These are phyloP conservation scores for Rhizophora apiculata DNA, from an alignment of 345 rosid species.

Conservation along the genomic window DNA sequence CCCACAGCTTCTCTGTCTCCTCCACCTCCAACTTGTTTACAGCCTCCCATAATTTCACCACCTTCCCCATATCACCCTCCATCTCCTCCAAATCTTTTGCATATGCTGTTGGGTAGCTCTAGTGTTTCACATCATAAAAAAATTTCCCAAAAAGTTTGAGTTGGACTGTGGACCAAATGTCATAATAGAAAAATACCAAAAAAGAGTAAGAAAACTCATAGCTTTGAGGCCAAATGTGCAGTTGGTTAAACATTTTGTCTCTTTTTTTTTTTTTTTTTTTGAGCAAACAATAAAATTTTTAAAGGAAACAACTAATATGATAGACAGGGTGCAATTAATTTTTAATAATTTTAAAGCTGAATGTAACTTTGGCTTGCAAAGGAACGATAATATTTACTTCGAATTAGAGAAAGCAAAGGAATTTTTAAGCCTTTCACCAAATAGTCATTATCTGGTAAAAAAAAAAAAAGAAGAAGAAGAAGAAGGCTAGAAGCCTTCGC, in stretches of 20 bases:
- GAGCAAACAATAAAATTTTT: too few relatives aligned
- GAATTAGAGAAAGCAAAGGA: not conserved
- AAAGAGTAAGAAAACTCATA: too few relatives aligned
- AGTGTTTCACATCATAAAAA: conserved; percentile 18
- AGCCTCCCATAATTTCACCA: conserved; percentile 43
- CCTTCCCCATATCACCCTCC: conserved; percentile 42
- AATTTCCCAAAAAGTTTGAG: not conserved
- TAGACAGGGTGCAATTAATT: too few relatives aligned
- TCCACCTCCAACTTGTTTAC: conserved; percentile 48
- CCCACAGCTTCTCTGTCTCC: conserved; percentile 59
- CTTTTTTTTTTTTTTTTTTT: too few relatives aligned
- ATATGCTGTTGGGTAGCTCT: conserved; percentile 80
- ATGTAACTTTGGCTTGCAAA: too few relatives aligned
- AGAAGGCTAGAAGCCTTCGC: not conserved
- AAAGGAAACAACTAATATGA: too few relatives aligned
- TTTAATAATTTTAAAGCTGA: too few relatives aligned
- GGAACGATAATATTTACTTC: too few relatives aligned
- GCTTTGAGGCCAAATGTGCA: too few relatives aligned
- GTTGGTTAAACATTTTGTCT: too few relatives aligned
- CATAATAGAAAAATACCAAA: not conserved
- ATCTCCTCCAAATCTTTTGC: conserved; percentile 62
- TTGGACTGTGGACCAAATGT: not conserved
- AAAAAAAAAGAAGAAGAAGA: not conserved
- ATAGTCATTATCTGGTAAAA: not conserved
- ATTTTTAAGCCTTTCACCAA: not conserved